phyloP scores from a whole-genome alignment of 768 basidiomycete species.

The Cystofilobasidium ferigula region DNA sequence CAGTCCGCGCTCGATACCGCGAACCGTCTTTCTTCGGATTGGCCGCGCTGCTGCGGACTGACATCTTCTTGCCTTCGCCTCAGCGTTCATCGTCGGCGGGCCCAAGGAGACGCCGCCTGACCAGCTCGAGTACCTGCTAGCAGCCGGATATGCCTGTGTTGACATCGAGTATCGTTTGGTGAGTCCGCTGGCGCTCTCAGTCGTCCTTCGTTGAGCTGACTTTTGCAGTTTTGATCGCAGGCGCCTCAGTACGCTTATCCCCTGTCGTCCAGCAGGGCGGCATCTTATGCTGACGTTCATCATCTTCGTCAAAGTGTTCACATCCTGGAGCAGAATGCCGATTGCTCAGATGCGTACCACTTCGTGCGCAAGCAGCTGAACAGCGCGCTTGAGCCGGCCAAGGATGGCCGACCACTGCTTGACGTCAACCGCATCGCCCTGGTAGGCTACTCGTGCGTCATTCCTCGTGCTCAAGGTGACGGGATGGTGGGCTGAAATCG shows the following conservation, averaged over 20 bases:
- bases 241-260: not conserved
- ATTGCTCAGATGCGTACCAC: too few species aligned
- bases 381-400: too few species aligned
- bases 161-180: slow-evolving; percentile 4
- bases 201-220: too few species aligned
- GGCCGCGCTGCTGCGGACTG: not conserved
- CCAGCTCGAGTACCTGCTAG: not conserved
- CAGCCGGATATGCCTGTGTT: not conserved
- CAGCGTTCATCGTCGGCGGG: not conserved
- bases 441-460: not conserved
- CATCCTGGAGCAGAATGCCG: not conserved
- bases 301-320: not conserved
- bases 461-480: too few species aligned
- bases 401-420: not conserved
- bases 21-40: too few species aligned
- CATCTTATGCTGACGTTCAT: too few species aligned
- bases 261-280: too few species aligned
- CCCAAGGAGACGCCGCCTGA: not conserved
- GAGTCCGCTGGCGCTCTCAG: not conserved
- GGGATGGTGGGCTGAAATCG: too few species aligned
- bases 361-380: too few species aligned
- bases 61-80: not conserved
- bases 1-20: not conserved
- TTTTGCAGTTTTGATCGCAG: not conserved
- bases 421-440: not conserved